Conservation (phyloP, 176 grass and related monocot species). For the Aegilops sharonensis region DNA sequence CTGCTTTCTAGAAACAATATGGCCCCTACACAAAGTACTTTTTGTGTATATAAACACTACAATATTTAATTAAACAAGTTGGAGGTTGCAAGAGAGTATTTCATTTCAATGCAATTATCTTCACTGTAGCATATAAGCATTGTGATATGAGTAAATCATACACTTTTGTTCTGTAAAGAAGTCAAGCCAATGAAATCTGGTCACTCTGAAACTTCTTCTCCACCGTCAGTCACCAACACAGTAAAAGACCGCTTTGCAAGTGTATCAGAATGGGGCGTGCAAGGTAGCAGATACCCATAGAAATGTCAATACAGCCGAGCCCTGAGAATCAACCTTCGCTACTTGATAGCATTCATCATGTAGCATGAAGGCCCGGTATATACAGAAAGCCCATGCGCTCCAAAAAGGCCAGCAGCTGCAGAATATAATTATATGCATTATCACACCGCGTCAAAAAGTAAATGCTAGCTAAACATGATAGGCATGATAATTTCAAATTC, state of each 20-base stretch:
- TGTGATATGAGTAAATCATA: background rate
- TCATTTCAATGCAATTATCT: background rate
- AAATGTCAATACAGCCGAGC: slow-evolving; percentile 8
- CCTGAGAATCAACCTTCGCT: background rate
- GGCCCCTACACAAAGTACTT: background rate
- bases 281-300: background rate
- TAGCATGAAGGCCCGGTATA: background rate
- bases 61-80: background rate
- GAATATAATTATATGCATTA: background rate
- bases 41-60: background rate
- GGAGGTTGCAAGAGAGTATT: background rate
- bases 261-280: background rate
- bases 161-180: background rate
- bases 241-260: background rate
- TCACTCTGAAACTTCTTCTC: slow-evolving; percentile 21
- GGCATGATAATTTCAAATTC: slow-evolving; percentile 5
- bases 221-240: background rate
- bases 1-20: slow-evolving; percentile 51
- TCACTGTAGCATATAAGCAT: background rate
- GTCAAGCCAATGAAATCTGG: background rate
- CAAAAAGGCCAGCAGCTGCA: background rate
- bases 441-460: background rate
- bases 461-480: background rate
- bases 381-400: background rate
- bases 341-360: slow-evolving; percentile 24